Percentiles rank a stretch among this genome's conserved stretches.
phyloP scores from a whole-genome alignment of 768 basidiomycete species.

The Scleroderma bovista region DNA sequence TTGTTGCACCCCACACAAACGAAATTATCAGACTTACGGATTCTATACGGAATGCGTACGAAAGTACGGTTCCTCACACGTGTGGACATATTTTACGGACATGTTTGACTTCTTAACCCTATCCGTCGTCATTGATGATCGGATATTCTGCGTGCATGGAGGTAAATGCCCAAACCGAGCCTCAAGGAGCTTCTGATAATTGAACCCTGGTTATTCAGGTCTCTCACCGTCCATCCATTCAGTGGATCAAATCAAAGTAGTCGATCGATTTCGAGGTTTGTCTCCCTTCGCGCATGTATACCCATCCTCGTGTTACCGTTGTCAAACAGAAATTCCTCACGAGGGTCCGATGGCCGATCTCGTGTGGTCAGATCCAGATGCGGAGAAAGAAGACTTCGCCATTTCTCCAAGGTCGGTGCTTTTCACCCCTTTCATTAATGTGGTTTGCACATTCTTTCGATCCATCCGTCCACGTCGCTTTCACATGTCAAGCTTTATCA shows the following conservation, averaged over 20 bases:
- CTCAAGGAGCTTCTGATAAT: conserved; percentile 3
- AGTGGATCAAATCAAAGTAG: conserved; percentile 99
- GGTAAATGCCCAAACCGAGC: conserved; percentile 43
- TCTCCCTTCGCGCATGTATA: conserved; percentile 9
- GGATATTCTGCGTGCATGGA: conserved; percentile 98
- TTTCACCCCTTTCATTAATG: conserved; percentile 6
- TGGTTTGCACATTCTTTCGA: conserved; percentile 8
- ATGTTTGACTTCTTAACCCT: conserved; percentile 99
- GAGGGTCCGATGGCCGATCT: conserved; percentile 99
- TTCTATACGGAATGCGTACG: conserved; percentile 98
- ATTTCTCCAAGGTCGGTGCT: conserved; percentile 86
- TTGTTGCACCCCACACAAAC: neutral
- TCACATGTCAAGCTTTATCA: conserved; percentile 12
- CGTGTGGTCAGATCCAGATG: conserved; percentile 99
- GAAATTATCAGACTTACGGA: conserved; percentile 76
- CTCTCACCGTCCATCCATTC: conserved; percentile 98
- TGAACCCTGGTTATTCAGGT: conserved; percentile 42
- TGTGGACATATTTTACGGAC: conserved; percentile 99
- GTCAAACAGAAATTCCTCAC: conserved; percentile 84
- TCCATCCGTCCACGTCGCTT: neutral
- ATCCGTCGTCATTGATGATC: conserved; percentile 97
- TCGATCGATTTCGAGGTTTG: conserved; percentile 93
- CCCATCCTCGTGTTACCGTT: conserved; percentile 17
- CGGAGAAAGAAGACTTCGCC: conserved; percentile 98
- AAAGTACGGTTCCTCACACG: conserved; percentile 93